These are phyloP conservation scores for Neurospora sp. DNA, from an alignment of 495 filamentous ascomycete genomes.

Conservation along the genomic window DNA sequence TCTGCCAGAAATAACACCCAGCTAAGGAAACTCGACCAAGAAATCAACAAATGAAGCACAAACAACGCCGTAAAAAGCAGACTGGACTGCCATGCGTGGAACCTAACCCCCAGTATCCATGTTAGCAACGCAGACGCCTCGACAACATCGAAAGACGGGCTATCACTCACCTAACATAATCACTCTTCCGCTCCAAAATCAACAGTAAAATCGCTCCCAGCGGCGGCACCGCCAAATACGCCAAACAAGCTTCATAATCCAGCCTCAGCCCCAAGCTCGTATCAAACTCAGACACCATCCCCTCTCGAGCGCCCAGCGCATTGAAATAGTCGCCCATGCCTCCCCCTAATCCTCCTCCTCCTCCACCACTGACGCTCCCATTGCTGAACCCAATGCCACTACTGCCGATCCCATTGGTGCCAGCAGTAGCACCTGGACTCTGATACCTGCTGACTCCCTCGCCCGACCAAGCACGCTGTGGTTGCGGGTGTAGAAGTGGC, in stretches of 20 bases:
- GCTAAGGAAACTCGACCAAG: constrained; percentile 71
- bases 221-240: constrained; percentile 80
- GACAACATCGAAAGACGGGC: neutral
- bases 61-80: constrained; percentile 81
- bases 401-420: neutral
- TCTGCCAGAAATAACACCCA: constrained; percentile 76
- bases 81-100: constrained; percentile 92
- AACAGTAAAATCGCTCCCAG: constrained; percentile 77
- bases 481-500: constrained; percentile 40
- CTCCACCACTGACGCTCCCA: constrained; percentile 2
- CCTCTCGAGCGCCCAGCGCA: constrained; percentile 21
- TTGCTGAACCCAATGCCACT: constrained; percentile 1
- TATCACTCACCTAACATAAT: constrained; percentile 78
- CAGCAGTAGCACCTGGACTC: constrained; percentile 7
- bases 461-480: constrained; percentile 39
- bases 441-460: constrained; percentile 17
- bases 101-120: constrained; percentile 37
- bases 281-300: constrained; percentile 51
- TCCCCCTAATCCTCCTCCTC: constrained; percentile 8
- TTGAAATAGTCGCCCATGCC: constrained; percentile 27
- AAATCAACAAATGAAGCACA: constrained; percentile 75
- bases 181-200: constrained; percentile 84
- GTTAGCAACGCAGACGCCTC: neutral
- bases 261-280: constrained; percentile 59
- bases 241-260: constrained; percentile 81